A percentile compares a stretch with the other conserved stretches of the same genome.
Conservation (phyloP, 495 filamentous ascomycete species). For the Jackrogersella multiformis region DNA sequence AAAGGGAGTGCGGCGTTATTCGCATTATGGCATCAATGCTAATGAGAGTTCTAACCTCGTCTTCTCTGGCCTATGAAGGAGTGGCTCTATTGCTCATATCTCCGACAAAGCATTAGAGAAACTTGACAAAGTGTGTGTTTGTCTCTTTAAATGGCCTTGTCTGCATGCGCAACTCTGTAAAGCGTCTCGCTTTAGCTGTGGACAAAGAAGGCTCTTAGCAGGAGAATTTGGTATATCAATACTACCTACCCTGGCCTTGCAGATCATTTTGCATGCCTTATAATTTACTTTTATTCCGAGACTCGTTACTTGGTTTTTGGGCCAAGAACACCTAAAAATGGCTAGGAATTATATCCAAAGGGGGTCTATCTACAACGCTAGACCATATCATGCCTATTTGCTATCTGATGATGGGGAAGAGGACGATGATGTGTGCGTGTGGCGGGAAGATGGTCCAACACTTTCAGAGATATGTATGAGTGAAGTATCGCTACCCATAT, state of each 20-base stretch:
- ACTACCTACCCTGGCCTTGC: not conserved
- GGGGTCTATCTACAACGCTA: slow-evolving; percentile 20
- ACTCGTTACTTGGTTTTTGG: not conserved
- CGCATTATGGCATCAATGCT: not conserved
- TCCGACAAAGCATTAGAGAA: not conserved
- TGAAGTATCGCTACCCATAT: slow-evolving; percentile 2
- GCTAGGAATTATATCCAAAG: not conserved
- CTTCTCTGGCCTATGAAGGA: not conserved
- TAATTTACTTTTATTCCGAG: not conserved
- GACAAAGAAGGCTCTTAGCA: slow-evolving; percentile 13
- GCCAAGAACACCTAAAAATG: not conserved
- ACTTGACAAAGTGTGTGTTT: not conserved
- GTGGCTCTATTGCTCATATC: not conserved
- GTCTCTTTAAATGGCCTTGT: slow-evolving; percentile 11
- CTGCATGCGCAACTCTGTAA: not conserved
- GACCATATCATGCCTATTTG: slow-evolving; percentile 35
- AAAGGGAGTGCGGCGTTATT: not conserved
- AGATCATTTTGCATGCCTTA: not conserved
- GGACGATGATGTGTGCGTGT: slow-evolving; percentile 37
- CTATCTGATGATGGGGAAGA: slow-evolving; percentile 28
- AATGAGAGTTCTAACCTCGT: not conserved
- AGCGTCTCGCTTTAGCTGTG: not conserved
- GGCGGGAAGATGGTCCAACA: slow-evolving; percentile 20
- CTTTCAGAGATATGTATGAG: slow-evolving; percentile 16
- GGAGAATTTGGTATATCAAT: slow-evolving; percentile 9